A percentile compares a stretch with the other conserved stretches of the same genome.
Evolutionary conservation across 129 eudicot species (phyloP).

Genomic region (Tagetes erecta): DNA sequence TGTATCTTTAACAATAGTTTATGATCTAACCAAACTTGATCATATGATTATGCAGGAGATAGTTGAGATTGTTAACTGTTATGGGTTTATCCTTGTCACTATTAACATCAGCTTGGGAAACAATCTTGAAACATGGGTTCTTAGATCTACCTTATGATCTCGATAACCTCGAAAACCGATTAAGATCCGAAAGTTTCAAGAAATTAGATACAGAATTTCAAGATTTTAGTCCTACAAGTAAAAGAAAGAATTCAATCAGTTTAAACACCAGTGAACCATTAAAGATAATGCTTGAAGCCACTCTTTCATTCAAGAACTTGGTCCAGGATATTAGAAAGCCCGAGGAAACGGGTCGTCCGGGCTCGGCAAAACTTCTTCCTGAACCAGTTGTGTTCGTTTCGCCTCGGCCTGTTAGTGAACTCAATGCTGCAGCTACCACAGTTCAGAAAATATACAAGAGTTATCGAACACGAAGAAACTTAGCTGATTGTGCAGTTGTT

Average conservation of each 20-base stretch:
- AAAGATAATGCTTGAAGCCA: conserved; percentile 56
- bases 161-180: conserved; percentile 38
- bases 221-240: conserved; percentile 20
- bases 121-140: conserved; percentile 38
- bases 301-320: conserved; percentile 72
- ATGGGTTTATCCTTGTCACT: conserved; percentile 64
- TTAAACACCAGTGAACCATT: conserved; percentile 50
- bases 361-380: conserved; percentile 48
- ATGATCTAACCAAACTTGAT: conserved; percentile 1
- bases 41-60: conserved; percentile 27
- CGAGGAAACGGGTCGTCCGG: conserved; percentile 33
- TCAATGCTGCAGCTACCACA: conserved; percentile 86
- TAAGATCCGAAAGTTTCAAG: conserved; percentile 45
- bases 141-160: conserved; percentile 35
- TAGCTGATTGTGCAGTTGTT: conserved; percentile 95
- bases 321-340: conserved; percentile 43
- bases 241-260: conserved; percentile 55
- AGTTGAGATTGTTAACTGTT: conserved; percentile 7
- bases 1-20: not conserved
- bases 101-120: conserved; percentile 56
- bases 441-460: conserved; percentile 85
- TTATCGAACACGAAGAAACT: conserved; percentile 80
- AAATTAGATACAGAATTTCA: conserved; percentile 46
- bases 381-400: conserved; percentile 73
- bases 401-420: conserved; percentile 79